Evolutionary conservation across 2,329 filamentous ascomycete species (phyloP).

Genomic region (Calonectria ilicicola): DNA sequence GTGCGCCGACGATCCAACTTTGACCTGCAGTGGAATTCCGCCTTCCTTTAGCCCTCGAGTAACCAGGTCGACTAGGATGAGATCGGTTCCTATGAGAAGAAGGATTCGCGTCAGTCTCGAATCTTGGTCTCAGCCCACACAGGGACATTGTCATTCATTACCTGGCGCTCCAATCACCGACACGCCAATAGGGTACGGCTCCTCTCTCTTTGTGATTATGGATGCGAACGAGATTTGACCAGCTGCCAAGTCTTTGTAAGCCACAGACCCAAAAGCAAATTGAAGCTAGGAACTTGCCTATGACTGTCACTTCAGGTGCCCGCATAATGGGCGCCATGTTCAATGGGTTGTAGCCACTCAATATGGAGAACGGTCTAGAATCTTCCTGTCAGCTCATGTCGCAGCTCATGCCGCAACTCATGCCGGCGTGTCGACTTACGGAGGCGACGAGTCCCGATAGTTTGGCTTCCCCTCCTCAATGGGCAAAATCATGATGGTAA

Average conservation of each 20-base stretch:
- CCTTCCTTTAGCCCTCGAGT: background rate
- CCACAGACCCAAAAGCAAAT: background rate
- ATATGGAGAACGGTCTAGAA: background rate
- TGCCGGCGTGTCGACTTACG: background rate
- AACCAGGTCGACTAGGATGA: background rate
- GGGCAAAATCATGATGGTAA: background rate
- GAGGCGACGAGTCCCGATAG: background rate
- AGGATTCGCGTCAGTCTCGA: background rate
- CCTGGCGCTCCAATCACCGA: background rate
- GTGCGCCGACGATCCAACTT: background rate
- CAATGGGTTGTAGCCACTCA: background rate
- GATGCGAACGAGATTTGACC: background rate
- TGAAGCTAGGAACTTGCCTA: background rate
- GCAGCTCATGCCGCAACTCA: background rate
- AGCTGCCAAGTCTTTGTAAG: background rate
- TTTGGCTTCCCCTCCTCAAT: background rate
- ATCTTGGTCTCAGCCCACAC: too few relatives aligned
- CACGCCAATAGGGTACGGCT: background rate
- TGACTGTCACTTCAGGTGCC: background rate
- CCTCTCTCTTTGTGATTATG: background rate
- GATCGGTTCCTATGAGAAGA: background rate
- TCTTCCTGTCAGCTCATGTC: background rate
- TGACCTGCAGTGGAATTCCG: background rate
- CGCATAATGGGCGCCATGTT: background rate
- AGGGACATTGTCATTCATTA: background rate